Evolutionary conservation across 2,329 filamentous ascomycete genomes (phyloP).

Genomic region (Colletotrichum spinosum): DNA sequence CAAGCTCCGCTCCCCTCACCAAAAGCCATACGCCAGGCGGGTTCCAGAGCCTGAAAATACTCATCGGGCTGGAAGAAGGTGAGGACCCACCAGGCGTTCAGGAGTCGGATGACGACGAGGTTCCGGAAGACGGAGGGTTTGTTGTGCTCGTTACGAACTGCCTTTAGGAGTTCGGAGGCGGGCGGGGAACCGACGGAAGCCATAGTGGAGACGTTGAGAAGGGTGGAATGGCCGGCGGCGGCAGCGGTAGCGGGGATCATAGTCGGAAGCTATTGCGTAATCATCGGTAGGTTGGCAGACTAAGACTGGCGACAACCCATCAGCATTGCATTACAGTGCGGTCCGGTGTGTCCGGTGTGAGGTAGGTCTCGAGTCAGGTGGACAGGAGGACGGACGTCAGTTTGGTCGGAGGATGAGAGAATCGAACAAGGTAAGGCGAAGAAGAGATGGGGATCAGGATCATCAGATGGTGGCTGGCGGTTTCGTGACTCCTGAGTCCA

Average conservation of each 20-base stretch:
- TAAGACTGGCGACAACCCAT: too few species aligned
- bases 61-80: constrained; percentile 99
- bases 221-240: constrained; percentile 10
- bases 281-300: constrained; percentile 28
- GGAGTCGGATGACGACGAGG: constrained; percentile 76
- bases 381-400: too few species aligned
- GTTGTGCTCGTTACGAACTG: constrained; percentile 41
- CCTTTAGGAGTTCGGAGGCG: constrained; percentile 40
- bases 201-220: constrained; percentile 32
- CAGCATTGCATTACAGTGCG: too few species aligned
- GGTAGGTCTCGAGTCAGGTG: too few species aligned
- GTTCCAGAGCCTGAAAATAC: constrained; percentile 95
- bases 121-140: constrained; percentile 43
- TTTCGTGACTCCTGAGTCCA: too few species aligned
- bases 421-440: too few species aligned
- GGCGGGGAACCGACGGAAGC: constrained; percentile 39
- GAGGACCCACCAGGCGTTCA: constrained; percentile 81
- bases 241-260: constrained; percentile 5
- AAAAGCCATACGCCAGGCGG: constrained; percentile 91
- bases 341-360: too few species aligned
- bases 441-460: too few species aligned
- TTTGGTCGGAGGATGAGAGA: too few species aligned
- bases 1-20: constrained; percentile 82
- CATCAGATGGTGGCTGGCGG: too few species aligned
- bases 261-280: constrained; percentile 35